A percentile compares a stretch with the other conserved stretches of the same genome.
Evolutionary conservation across 2,329 filamentous ascomycete genomes (phyloP).

Genomic region (Alternaria arborescens): DNA sequence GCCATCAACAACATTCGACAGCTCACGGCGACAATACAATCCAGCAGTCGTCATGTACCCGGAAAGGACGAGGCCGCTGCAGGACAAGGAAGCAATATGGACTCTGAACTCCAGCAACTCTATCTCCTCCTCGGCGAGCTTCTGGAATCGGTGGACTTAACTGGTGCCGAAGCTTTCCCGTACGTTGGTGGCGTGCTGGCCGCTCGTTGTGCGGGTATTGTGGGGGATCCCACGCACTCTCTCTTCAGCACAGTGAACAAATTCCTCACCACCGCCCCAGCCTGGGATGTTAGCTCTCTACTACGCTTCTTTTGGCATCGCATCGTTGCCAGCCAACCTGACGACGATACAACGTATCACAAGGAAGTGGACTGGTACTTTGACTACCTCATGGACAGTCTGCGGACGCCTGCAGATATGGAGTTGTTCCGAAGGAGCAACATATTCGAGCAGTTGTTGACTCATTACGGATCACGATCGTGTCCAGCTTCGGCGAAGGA

Average conservation of each 20-base stretch:
- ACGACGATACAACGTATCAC: conserved; percentile 75
- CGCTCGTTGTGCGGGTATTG: conserved; percentile 71
- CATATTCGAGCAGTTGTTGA: conserved; percentile 79
- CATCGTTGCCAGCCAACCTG: conserved; percentile 76
- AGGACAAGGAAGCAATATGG: conserved; percentile 52
- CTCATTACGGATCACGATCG: conserved; percentile 72
- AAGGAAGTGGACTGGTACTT: conserved; percentile 79
- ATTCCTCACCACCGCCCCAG: conserved; percentile 79
- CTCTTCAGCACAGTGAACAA: conserved; percentile 87
- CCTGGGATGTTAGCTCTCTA: conserved; percentile 71
- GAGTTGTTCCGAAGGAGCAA: conserved; percentile 66
- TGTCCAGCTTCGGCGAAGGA: conserved; percentile 67
- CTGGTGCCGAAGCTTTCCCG: conserved; percentile 62
- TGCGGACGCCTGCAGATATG: conserved; percentile 68
- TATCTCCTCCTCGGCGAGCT: conserved; percentile 84
- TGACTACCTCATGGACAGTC: conserved; percentile 72
- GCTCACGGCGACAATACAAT: conserved; percentile 62
- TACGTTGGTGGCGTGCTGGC: conserved; percentile 81
- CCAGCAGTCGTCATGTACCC: conserved; percentile 30
- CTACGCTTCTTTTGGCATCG: conserved; percentile 70
- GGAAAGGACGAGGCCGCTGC: conserved; percentile 4
- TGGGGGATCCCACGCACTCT: conserved; percentile 79
- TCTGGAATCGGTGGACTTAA: conserved; percentile 69
- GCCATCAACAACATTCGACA: conserved; percentile 75
- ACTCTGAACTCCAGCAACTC: conserved; percentile 75